Evolutionary conservation across 2,329 filamentous ascomycete genomes (phyloP).

Genomic region (Aspergillus awamori): DNA sequence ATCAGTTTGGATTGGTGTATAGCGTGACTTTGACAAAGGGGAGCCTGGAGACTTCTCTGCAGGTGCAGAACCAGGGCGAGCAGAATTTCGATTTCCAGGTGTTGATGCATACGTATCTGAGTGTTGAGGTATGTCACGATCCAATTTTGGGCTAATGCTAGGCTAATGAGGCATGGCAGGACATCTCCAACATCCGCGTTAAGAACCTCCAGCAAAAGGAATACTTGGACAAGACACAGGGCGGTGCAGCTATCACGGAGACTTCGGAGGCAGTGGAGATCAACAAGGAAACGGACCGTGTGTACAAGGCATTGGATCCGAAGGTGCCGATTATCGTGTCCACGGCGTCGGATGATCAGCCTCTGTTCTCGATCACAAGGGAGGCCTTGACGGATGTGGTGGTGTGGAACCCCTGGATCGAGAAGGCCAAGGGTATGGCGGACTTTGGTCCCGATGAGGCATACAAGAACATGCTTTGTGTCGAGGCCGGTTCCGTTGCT

Average conservation of each 20-base stretch:
- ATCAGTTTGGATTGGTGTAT: conserved; percentile 88
- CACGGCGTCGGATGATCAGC: conserved; percentile 56
- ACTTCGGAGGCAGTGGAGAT: conserved; percentile 68
- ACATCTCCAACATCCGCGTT: conserved; percentile 74
- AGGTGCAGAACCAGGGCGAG: conserved; percentile 84
- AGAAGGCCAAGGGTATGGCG: conserved; percentile 77
- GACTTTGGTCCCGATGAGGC: conserved; percentile 90
- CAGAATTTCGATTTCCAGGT: conserved; percentile 88
- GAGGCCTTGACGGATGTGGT: conserved; percentile 87
- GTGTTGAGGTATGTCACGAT: conserved; percentile 66
- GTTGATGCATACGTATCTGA: conserved; percentile 88
- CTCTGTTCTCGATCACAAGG: conserved; percentile 72
- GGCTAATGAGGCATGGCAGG: conserved; percentile 52
- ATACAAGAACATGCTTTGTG: conserved; percentile 90
- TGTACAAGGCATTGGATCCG: conserved; percentile 72
- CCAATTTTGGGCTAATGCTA: not conserved
- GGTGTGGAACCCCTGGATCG: conserved; percentile 95
- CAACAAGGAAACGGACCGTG: conserved; percentile 78
- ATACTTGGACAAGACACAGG: conserved; percentile 82
- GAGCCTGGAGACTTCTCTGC: conserved; percentile 76
- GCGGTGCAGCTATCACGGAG: conserved; percentile 65
- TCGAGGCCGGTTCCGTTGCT: conserved; percentile 84
- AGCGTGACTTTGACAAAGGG: conserved; percentile 81
- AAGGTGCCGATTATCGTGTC: conserved; percentile 39
- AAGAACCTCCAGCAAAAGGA: conserved; percentile 73